Evolutionary conservation across 1,139 yeast genomes (phyloP), one percentile per base, ranked within the genome.

Genomic region (Lodderomyces pseudojiufengensis): DNA sequence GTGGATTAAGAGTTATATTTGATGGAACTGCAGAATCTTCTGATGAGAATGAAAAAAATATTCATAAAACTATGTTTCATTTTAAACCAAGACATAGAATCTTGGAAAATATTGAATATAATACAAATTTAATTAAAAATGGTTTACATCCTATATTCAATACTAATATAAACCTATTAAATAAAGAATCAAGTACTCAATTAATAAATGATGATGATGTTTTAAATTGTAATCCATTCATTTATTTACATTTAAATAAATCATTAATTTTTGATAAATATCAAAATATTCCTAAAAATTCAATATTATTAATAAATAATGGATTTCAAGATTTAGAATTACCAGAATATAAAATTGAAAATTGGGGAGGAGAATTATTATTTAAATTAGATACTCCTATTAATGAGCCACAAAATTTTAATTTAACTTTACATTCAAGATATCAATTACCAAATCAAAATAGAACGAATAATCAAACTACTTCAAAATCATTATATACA

Each of bases 351-450:
- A 52, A 55, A 25, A 50, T 67, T 1, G 35, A 43, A 2, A 57
- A 58, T 40, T 70, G 76, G 76, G 76, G 76, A 0, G 61, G 55
- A 38, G 73, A 68, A 40, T 39, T 66, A 3, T 47, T 70, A 28
- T 47, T 68, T 36, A 63, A 64, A 40, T 45, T 62, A 9, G 31
- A 27, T 9, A 22, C 25, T 6, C 16, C 18, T 11, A 13, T 9
- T 6, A 20, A 20, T 11, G 3, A 10, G 5, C 13, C 5, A 8
- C 4, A 20, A 11, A 57, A 57, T 21, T 45, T 66, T 9, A 27
- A 25, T 10, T 27, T 32, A 20, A 59, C 60, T 8, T 42, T 66
- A 12, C 72, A 66, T 47, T 58, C 70, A n/a, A 44, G 73, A 34
- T 66, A 66, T 45, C 73, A 66, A 47, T 38, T 45, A 12, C 73